A percentile compares a stretch with the other conserved stretches of the same genome.
These are phyloP conservation scores for Acer saccharum DNA, from an alignment of 345 rosid species.

Conservation along the genomic window DNA sequence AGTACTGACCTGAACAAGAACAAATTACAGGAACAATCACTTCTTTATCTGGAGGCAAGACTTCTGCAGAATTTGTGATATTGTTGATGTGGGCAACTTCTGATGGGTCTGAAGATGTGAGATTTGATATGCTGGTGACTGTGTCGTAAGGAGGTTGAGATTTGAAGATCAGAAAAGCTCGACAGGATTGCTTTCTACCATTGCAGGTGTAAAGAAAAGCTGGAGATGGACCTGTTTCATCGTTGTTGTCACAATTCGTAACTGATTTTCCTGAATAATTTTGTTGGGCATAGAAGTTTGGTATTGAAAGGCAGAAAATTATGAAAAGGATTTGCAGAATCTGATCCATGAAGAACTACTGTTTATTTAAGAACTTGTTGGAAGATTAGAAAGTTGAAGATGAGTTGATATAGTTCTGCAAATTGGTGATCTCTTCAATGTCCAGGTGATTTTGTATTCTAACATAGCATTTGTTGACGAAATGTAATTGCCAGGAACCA, in stretches of 20 bases:
- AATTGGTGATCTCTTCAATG: background rate
- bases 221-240: constrained; percentile 29
- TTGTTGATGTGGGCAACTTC: constrained; percentile 36
- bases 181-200: constrained; percentile 30
- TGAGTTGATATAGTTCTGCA: background rate
- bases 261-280: constrained; percentile 31
- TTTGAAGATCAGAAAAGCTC: constrained; percentile 30
- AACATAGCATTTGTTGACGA: constrained; percentile 4
- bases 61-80: constrained; percentile 20
- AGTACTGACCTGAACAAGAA: constrained; percentile 41
- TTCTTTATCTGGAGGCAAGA: constrained; percentile 32
- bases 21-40: constrained; percentile 44
- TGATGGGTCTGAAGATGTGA: constrained; percentile 38
- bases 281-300: constrained; percentile 26
- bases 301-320: constrained; percentile 13
- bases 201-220: constrained; percentile 42
- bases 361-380: background rate
- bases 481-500: background rate
- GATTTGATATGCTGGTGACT: constrained; percentile 34
- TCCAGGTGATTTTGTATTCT: background rate
- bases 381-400: constrained; percentile 1
- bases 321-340: constrained; percentile 15
- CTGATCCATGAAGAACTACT: constrained; percentile 20
- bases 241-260: background rate
- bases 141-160: constrained; percentile 40